Evolutionary conservation across 2,329 filamentous ascomycete genomes (phyloP), one percentile per base, ranked within the genome.

Genomic region (Aspergillus sp.): DNA sequence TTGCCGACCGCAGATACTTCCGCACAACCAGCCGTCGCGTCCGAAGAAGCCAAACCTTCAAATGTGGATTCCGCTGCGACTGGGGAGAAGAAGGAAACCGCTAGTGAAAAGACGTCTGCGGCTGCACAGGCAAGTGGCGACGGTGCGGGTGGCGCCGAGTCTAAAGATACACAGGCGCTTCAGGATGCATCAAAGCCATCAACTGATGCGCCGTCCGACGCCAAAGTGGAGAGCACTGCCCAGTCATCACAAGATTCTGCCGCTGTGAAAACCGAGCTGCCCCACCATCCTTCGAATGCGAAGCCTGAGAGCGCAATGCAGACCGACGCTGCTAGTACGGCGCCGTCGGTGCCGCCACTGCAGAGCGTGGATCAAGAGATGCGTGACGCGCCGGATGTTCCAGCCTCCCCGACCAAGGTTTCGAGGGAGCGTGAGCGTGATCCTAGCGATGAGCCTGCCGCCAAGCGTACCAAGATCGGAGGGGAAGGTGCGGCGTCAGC

Each of bases 401-500:
- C 83, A 0, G 70, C 76, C 3, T 78, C 80, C 1, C 77, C 79
- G 3, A 73, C 74, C 3, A 94, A 93, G 77, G 72, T 89, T 11
- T 83, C 91, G 1, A 87, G 91, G 10, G 89, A 88, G 66, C 88
- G 93, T 13, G 92, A 96, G 60, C 88, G 92, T 4, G 92, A 96
- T 64, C 79, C 63, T 11, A 68, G 65, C 17, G 80, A 82, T 19
- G 79, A 91, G 64, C 92, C 89, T 56, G 85, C 86, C 15, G 85
- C 92, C 1, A 97, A 97, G 80, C 88, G 93, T 25, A 86, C 90
- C 39, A 94, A 88, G 77, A 90, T 91, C 0, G 89, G 90, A 15
- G 80, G 81, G 11, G 79, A 82, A 47, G 77, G 78, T 19, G 63
- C 69, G 1, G 78, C 80, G 32, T 75, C 77, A 51, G 66, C 67